phyloP scores from a whole-genome alignment of 2,329 filamentous ascomycete species.

The Scytalidium sp. region DNA sequence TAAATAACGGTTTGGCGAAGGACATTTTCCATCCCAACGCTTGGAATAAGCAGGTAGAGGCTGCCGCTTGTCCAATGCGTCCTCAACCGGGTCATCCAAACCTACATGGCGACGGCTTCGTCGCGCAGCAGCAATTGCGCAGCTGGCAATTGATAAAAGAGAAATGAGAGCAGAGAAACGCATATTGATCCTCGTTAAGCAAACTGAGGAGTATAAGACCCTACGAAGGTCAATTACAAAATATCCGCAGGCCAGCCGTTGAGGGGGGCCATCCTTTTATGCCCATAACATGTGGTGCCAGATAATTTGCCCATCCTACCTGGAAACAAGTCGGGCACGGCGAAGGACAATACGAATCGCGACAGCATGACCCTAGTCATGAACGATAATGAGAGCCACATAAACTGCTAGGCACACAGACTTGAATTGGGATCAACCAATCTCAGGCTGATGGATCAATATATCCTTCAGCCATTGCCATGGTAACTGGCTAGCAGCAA shows the following conservation, averaged over 20 bases:
- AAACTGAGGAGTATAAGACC: background rate
- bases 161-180: slow-evolving; percentile 18
- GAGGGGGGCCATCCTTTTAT: background rate
- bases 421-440: background rate
- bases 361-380: background rate
- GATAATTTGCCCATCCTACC: too few species aligned
- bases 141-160: slow-evolving; percentile 13
- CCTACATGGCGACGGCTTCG: slow-evolving; percentile 21
- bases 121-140: slow-evolving; percentile 13
- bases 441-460: background rate
- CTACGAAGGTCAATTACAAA: background rate
- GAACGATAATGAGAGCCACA: background rate
- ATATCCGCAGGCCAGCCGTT: background rate
- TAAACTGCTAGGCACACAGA: background rate
- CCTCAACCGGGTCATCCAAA: slow-evolving; percentile 9
- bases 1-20: slow-evolving; percentile 14
- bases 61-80: slow-evolving; percentile 5
- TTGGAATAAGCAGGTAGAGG: slow-evolving; percentile 5
- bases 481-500: background rate
- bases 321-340: background rate
- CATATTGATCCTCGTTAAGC: slow-evolving; percentile 12
- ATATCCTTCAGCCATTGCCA: background rate
- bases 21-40: slow-evolving; percentile 6
- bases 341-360: background rate
- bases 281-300: background rate